phyloP scores from a whole-genome alignment of 805 yeast genomes.

The Candida sanyiensis region DNA sequence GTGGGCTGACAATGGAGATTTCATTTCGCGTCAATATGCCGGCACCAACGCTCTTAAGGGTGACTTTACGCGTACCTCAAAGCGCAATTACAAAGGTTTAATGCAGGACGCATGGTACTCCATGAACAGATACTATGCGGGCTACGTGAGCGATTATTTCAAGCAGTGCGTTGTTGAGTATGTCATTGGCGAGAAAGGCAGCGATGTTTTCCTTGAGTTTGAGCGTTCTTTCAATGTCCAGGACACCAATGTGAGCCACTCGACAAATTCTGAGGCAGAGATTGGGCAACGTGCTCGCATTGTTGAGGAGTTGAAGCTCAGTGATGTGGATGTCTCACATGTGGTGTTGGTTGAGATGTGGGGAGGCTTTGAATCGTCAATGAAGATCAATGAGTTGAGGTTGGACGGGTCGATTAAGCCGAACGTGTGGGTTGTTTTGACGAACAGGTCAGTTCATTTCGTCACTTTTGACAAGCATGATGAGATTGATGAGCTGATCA shows the following conservation, averaged over 20 bases:
- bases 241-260: slow-evolving; percentile 16
- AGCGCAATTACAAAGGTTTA: slow-evolving; percentile 37
- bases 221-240: slow-evolving; percentile 30
- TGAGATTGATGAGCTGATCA: slow-evolving; percentile 14
- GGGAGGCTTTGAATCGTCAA: slow-evolving; percentile 23
- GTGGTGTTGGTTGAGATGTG: slow-evolving; percentile 24
- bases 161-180: slow-evolving; percentile 40
- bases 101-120: slow-evolving; percentile 39
- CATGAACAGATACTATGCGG: slow-evolving; percentile 37
- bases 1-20: slow-evolving; percentile 72
- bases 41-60: slow-evolving; percentile 51
- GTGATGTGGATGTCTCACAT: slow-evolving; percentile 15
- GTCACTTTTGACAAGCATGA: slow-evolving; percentile 20
- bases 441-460: slow-evolving; percentile 20
- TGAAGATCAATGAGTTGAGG: slow-evolving; percentile 16
- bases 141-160: slow-evolving; percentile 39
- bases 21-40: slow-evolving; percentile 56
- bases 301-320: slow-evolving; percentile 14
- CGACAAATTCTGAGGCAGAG: slow-evolving; percentile 18
- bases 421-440: slow-evolving; percentile 19
- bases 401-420: slow-evolving; percentile 5
- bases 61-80: slow-evolving; percentile 39
- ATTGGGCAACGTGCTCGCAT: slow-evolving; percentile 24
- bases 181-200: slow-evolving; percentile 32
- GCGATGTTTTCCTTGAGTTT: slow-evolving; percentile 35